Evolutionary conservation across 305 asterid genomes (phyloP), one percentile per base, ranked within the genome.

Genomic region (Galium porrigens): DNA sequence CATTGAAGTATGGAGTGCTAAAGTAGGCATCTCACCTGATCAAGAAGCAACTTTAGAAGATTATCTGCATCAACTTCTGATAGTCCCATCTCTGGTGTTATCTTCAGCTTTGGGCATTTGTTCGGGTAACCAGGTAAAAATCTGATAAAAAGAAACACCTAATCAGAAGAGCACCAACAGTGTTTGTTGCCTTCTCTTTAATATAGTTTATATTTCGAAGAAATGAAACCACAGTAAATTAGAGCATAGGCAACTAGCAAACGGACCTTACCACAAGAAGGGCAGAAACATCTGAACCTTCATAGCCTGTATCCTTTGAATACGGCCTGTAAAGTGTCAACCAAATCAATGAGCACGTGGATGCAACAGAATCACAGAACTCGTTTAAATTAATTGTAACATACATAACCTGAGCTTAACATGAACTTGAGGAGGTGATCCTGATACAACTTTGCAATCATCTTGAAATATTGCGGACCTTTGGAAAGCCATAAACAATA

Each of bases 381-480:
- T 0, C 37, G 57, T 42, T 34, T 46, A 42, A 44, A 65, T 44
- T 61, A 15, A 60, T 65, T 65, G 66, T 64, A 63, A 69, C 34
- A 66, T 75, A 37, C 55, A 77, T 73, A 76, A 91, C 98, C 96
- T 92, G 84, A 92, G 83, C 61, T 89, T 85, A 78, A 92, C 79
- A 66, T 79, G 79, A 69, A 89, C 72, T 74, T 80, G 88, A 61
- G 86, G 83, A 76, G 97, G 94, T 29, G 83, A 81, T 68, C 80
- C 89, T 32, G 90, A 77, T 71, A 80, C 74, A 69, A 88, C 80
- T 77, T 77, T 69, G 82, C 95, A 89, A 75, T 92, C 99, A 3
- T 86, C 96, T 84, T 89, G 96, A 79, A 92, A 87, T 82, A 92
- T 92, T 61, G 99, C 95, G 68, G 87, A 79, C 95, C 98, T 91